These are phyloP conservation scores for Dillenia suffruticosa DNA, from an alignment of 164 flowering plant species.

Conservation along the genomic window DNA sequence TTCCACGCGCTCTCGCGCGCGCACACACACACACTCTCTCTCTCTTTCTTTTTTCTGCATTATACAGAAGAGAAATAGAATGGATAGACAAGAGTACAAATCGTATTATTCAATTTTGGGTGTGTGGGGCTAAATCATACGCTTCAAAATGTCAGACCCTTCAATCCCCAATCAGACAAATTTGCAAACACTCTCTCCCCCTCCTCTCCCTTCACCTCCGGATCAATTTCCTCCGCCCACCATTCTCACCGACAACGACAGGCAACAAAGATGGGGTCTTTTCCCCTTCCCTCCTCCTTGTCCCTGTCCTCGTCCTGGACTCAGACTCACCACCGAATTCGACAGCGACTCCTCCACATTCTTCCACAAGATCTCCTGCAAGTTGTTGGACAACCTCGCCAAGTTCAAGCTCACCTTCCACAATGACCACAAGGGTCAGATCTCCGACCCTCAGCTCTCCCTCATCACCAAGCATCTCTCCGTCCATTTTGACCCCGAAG, in stretches of 20 bases:
- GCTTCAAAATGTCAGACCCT: too few relatives aligned
- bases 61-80: too few relatives aligned
- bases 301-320: slow-evolving; percentile 42
- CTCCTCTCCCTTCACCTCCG: slow-evolving; percentile 6
- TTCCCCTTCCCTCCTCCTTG: slow-evolving; percentile 36
- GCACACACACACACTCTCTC: too few relatives aligned
- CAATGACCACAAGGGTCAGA: slow-evolving; percentile 46
- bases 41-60: too few relatives aligned
- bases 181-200: neutral
- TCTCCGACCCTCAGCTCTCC: slow-evolving; percentile 51
- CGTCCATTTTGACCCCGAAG: slow-evolving; percentile 60
- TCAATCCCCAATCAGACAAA: too few relatives aligned
- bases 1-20: too few relatives aligned
- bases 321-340: slow-evolving; percentile 73
- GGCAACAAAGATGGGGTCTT: too few relatives aligned
- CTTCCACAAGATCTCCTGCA: slow-evolving; percentile 82
- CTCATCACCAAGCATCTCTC: slow-evolving; percentile 57
- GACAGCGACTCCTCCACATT: slow-evolving; percentile 73
- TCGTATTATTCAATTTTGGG: too few relatives aligned
- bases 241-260: too few relatives aligned
- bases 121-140: too few relatives aligned
- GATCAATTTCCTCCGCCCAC: too few relatives aligned
- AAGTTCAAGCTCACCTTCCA: slow-evolving; percentile 74
- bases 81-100: too few relatives aligned
- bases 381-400: slow-evolving; percentile 67